phyloP scores from a whole-genome alignment of 2,329 filamentous ascomycete genomes.

The Zymoseptoria crescenta region DNA sequence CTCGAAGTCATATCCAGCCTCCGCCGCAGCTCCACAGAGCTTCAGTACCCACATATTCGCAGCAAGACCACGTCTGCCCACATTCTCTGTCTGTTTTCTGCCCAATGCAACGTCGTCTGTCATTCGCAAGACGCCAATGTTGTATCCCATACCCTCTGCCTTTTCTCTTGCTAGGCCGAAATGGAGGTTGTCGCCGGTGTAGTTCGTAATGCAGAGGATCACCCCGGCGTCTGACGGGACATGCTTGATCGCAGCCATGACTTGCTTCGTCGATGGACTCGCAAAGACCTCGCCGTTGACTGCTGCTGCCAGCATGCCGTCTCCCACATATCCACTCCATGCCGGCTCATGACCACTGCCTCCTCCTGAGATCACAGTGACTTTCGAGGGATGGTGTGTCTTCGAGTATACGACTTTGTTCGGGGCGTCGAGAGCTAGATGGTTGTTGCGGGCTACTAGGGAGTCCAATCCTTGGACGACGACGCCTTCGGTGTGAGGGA shows the following conservation, averaged over 20 bases:
- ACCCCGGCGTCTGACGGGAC: constrained; percentile 40
- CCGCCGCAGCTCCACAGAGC: constrained; percentile 40
- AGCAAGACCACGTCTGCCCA: constrained; percentile 43
- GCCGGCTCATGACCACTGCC: constrained; percentile 44
- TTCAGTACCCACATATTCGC: constrained; percentile 44
- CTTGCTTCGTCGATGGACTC: constrained; percentile 41
- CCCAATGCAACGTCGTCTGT: constrained; percentile 43
- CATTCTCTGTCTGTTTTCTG: constrained; percentile 41
- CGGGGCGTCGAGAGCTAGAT: constrained; percentile 37
- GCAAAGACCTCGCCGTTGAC: constrained; percentile 45
- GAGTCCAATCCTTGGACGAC: constrained; percentile 43
- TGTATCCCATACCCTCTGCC: constrained; percentile 37
- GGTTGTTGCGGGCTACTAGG: constrained; percentile 39
- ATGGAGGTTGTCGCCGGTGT: constrained; percentile 44
- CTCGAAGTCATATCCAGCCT: constrained; percentile 39
- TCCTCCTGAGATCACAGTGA: constrained; percentile 41
- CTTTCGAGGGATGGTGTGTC: constrained; percentile 36
- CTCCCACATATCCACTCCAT: constrained; percentile 43
- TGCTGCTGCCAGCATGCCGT: constrained; percentile 42
- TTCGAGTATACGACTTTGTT: constrained; percentile 44
- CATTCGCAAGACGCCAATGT: constrained; percentile 42
- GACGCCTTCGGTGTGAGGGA: constrained; percentile 43
- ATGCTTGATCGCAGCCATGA: constrained; percentile 42
- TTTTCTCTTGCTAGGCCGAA: constrained; percentile 44
- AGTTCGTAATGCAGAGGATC: constrained; percentile 44